phyloP scores from a whole-genome alignment of 225 moss, liverwort and hornwort species.

The Pleurozium schreberi region DNA sequence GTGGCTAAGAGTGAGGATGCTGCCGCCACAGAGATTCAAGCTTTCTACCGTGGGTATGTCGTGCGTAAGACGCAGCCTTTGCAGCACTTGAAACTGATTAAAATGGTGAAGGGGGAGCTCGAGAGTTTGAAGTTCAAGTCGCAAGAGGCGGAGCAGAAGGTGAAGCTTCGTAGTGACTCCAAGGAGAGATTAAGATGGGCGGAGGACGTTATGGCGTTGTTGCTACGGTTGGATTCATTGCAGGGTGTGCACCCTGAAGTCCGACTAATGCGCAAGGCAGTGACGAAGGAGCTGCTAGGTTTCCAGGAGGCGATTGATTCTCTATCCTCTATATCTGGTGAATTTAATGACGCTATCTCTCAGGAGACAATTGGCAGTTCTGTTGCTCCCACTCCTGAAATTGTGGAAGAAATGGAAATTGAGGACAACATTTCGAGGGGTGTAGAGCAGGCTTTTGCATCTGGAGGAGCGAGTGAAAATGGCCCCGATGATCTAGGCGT shows the following conservation, averaged over 20 bases:
- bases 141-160: neutral
- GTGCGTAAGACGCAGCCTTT: slow-evolving; percentile 17
- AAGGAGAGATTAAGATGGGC: slow-evolving; percentile 24
- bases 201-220: slow-evolving; percentile 21
- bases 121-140: neutral
- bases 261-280: slow-evolving; percentile 9
- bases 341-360: neutral
- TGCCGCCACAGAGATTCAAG: slow-evolving; percentile 29
- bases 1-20: neutral
- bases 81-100: slow-evolving; percentile 12
- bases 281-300: slow-evolving; percentile 13
- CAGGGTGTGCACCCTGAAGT: slow-evolving; percentile 35
- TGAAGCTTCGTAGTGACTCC: slow-evolving; percentile 5
- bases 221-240: slow-evolving; percentile 31
- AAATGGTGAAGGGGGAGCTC: slow-evolving; percentile 10
- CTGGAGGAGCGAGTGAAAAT: neutral
- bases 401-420: neutral
- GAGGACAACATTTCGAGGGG: neutral
- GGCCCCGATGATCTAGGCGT: neutral
- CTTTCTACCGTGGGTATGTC: slow-evolving; percentile 15
- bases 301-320: slow-evolving; percentile 23
- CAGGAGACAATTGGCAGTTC: neutral
- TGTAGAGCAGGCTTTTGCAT: neutral
- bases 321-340: neutral
- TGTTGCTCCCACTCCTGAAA: neutral